phyloP scores from a whole-genome alignment of 345 rosid genomes.

The Lepidium sativum region DNA sequence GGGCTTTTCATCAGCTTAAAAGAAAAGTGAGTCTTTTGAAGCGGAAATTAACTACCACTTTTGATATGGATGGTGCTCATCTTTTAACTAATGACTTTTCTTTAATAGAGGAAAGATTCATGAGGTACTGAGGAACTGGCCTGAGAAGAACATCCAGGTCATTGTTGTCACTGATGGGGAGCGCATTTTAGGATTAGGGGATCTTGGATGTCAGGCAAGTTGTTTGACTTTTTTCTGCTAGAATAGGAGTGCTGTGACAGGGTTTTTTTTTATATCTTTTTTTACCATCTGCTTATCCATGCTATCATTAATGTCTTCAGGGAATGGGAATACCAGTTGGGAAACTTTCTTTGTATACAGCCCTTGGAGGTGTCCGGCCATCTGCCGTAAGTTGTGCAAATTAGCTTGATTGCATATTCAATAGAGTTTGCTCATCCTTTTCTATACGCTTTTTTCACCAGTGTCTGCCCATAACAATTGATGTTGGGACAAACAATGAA shows the following conservation, averaged over 20 bases:
- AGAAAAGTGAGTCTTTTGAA: constrained; percentile 53
- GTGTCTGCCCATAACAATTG: constrained; percentile 97
- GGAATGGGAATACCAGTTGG: constrained; percentile 99
- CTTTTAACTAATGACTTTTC: neutral
- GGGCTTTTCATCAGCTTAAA: constrained; percentile 91
- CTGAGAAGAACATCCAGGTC: constrained; percentile 86
- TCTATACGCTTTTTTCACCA: constrained; percentile 21
- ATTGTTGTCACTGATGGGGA: constrained; percentile 97
- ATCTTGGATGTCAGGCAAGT: constrained; percentile 92
- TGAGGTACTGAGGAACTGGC: constrained; percentile 94
- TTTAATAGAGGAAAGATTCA: constrained; percentile 67
- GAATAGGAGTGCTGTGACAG: neutral
- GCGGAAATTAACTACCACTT: neutral
- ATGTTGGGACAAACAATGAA: constrained; percentile 98
- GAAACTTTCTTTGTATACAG: constrained; percentile 85
- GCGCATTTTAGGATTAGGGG: constrained; percentile 92
- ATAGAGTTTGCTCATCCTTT: neutral
- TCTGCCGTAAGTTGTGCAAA: constrained; percentile 60
- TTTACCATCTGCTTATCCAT: neutral
- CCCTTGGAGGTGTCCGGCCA: constrained; percentile 96
- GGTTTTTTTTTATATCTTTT: neutral
- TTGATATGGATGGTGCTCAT: constrained; percentile 5
- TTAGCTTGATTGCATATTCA: neutral
- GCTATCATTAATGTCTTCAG: constrained; percentile 25
- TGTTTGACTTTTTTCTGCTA: neutral